Evolutionary conservation across 495 filamentous ascomycete genomes (phyloP).

Genomic region (Daldinia concentrica): DNA sequence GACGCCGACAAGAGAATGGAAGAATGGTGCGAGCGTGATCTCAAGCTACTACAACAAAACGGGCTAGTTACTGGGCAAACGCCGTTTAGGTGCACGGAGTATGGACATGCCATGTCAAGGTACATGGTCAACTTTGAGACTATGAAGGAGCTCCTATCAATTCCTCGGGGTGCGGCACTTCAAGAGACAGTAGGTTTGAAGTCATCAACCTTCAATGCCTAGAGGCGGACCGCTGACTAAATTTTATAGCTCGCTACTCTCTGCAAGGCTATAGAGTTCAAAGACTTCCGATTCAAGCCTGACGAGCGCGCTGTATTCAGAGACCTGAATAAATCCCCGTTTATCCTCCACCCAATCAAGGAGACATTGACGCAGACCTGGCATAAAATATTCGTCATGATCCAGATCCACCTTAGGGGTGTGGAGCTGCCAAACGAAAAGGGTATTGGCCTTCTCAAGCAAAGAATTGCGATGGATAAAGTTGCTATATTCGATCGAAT

Average conservation of each 20-base stretch:
- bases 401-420: constrained; percentile 81
- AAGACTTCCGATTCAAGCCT: constrained; percentile 72
- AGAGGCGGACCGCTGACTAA: constrained; percentile 46
- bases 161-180: constrained; percentile 68
- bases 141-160: constrained; percentile 77
- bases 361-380: constrained; percentile 73
- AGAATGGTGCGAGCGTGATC: constrained; percentile 81
- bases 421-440: constrained; percentile 75
- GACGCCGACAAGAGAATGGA: constrained; percentile 75
- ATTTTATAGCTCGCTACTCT: constrained; percentile 66
- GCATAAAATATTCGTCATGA: constrained; percentile 88
- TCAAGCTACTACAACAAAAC: constrained; percentile 71
- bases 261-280: constrained; percentile 73
- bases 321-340: constrained; percentile 77
- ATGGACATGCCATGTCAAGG: constrained; percentile 89
- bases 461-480: constrained; percentile 75
- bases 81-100: constrained; percentile 73
- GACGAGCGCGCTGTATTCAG: constrained; percentile 81
- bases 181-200: constrained; percentile 72
- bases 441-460: constrained; percentile 67
- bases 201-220: background rate
- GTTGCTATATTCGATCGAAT: constrained; percentile 75
- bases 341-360: constrained; percentile 81
- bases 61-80: constrained; percentile 64
- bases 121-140: constrained; percentile 93